A percentile compares a stretch with the other conserved stretches of the same genome.
phyloP scores from a whole-genome alignment of 306 rosid species.

The Cucurbita pepo region DNA sequence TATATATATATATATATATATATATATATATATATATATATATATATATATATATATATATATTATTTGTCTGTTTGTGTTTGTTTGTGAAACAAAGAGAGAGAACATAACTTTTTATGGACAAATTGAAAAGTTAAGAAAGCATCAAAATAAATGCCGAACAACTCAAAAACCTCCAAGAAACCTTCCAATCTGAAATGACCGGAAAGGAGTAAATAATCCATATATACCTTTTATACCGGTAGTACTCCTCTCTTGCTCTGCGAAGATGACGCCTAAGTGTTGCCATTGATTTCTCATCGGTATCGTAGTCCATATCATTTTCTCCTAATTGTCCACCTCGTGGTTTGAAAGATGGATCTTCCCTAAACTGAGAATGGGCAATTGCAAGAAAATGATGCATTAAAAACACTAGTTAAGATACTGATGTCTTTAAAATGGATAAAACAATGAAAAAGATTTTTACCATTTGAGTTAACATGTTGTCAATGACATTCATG shows the following conservation, averaged over 20 bases:
- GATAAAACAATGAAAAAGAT: background rate
- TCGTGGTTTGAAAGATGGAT: constrained; percentile 92
- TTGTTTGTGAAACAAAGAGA: too few relatives aligned
- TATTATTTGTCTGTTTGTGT: too few relatives aligned
- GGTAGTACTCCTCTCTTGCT: constrained; percentile 81
- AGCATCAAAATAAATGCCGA: too few relatives aligned
- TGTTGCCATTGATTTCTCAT: constrained; percentile 95
- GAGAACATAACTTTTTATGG: too few relatives aligned
- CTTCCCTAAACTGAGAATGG: constrained; percentile 57
- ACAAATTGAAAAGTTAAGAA: too few relatives aligned
- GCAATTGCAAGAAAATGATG: constrained; percentile 14
- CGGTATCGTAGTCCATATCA: constrained; percentile 96
- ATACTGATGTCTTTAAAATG: constrained; percentile 2
- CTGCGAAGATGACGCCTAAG: constrained; percentile 88
- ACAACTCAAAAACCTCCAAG: too few relatives aligned
- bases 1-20: too few relatives aligned
- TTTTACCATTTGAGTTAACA: constrained; percentile 72
- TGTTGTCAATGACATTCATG: constrained; percentile 69
- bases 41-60: too few relatives aligned
- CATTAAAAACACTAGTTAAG: constrained; percentile 4
- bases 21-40: too few relatives aligned
- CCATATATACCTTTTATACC: constrained; percentile 65
- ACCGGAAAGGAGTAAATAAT: background rate
- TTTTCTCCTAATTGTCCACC: constrained; percentile 81
- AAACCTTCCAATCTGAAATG: constrained; percentile 1